Evolutionary conservation across 2,329 filamentous ascomycete species (phyloP), one percentile per base, ranked within the genome.

Genomic region (Cladophialophora yegresii): DNA sequence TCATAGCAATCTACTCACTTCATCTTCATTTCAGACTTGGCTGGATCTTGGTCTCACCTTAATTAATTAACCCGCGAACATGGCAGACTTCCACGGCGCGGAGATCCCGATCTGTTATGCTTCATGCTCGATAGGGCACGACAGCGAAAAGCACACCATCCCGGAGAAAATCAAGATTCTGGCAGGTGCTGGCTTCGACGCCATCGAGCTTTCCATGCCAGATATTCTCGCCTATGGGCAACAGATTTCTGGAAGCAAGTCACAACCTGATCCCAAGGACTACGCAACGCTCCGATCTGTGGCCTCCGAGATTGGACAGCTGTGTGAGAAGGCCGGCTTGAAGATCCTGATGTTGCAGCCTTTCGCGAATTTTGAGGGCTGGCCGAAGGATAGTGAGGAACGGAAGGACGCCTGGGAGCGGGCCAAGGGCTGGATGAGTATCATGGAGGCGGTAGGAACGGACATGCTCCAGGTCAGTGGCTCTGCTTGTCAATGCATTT

Each of bases 291-390:
- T 92, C 0, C 81, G 81, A 61, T 75, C 77, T 1, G 82, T 87
- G 0, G 87, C 83, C 0, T 72, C 72, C 16, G 78, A 84, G 45
- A 83, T 91, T 56, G 82, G 80, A 58, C 75, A 77, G 0, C 74
- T 89, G 54, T 86, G 84, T 55, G 77, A 83, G 28, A 78, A 82
- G 10, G 78, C 86, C 36, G 75, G 77, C 0, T 76, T 92, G 1
- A 78, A 81, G 40, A 83, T 92, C 62, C 81, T 92, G 74, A 88
- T 92, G 79, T 76, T 92, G 5, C 89, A 93, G 71, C 89, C 89
- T 0, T 92, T 93, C 71, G 79, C 86, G 16, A 90, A 92, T 70
- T 92, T 91, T 63, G 89, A 93, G 71, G 90, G 89, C 1, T 93
- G 89, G 89, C 77, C 82, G 0, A 78, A 80, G 47, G 85, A 80